A percentile compares a stretch with the other conserved stretches of the same genome.
Evolutionary conservation across 2,329 filamentous ascomycete genomes (phyloP).

Genomic region (Clarireedia hainanense): DNA sequence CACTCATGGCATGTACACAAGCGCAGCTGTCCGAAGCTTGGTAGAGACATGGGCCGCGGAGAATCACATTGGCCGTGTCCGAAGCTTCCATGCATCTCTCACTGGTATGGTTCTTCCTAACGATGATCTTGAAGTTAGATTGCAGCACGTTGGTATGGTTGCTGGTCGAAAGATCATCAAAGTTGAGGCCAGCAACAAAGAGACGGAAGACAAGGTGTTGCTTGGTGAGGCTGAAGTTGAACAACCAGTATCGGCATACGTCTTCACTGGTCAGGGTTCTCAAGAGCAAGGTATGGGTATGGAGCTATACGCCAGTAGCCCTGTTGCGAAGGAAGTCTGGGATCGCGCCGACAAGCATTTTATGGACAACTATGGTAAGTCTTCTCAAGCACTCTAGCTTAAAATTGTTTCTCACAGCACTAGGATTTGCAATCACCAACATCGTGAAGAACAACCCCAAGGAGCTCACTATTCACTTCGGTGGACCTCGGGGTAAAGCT

Average conservation of each 20-base stretch:
- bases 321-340: slow-evolving; percentile 95
- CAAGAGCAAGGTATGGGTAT: slow-evolving; percentile 99
- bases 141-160: slow-evolving; percentile 97
- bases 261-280: slow-evolving; percentile 96
- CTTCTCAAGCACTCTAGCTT: neutral
- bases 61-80: slow-evolving; percentile 94
- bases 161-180: slow-evolving; percentile 98
- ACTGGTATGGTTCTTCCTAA: slow-evolving; percentile 99
- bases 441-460: slow-evolving; percentile 99
- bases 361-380: slow-evolving; percentile 91
- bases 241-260: slow-evolving; percentile 91
- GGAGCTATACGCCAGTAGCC: slow-evolving; percentile 91
- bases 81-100: slow-evolving; percentile 92
- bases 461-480: slow-evolving; percentile 96
- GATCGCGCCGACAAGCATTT: slow-evolving; percentile 96
- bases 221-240: slow-evolving; percentile 95
- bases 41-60: slow-evolving; percentile 99
- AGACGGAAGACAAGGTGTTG: slow-evolving; percentile 93
- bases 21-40: slow-evolving; percentile 87
- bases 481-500: slow-evolving; percentile 90
- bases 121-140: slow-evolving; percentile 87
- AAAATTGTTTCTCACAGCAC: slow-evolving; percentile 19
- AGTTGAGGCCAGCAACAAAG: slow-evolving; percentile 91
- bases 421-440: slow-evolving; percentile 92
- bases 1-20: slow-evolving; percentile 99